phyloP scores from a whole-genome alignment of 2,329 filamentous ascomycete species.

The Ascochyta clinopodiicola region DNA sequence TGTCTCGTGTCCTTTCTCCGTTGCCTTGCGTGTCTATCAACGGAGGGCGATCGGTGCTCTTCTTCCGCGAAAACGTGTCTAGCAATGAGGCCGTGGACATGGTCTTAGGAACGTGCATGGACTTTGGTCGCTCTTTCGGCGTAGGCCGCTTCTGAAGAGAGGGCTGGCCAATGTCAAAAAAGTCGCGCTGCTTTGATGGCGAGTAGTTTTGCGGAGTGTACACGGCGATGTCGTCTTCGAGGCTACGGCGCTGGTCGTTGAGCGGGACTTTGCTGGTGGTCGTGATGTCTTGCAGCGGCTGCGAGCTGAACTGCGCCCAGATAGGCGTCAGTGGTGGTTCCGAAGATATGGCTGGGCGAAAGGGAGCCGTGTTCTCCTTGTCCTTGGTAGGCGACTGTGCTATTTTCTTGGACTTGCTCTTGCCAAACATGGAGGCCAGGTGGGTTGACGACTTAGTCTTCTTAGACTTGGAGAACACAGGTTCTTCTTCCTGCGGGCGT shows the following conservation, averaged over 20 bases:
- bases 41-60: constrained; percentile 42
- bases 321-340: constrained; percentile 68
- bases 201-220: constrained; percentile 68
- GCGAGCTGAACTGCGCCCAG: constrained; percentile 74
- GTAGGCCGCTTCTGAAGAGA: constrained; percentile 42
- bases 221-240: constrained; percentile 62
- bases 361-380: constrained; percentile 82
- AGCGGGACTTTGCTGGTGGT: constrained; percentile 54
- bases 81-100: constrained; percentile 50
- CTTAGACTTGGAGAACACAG: constrained; percentile 55
- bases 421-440: constrained; percentile 76
- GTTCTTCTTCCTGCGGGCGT: constrained; percentile 36
- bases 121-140: constrained; percentile 58
- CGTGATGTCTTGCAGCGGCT: constrained; percentile 37
- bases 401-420: constrained; percentile 70
- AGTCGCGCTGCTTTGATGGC: constrained; percentile 67
- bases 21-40: constrained; percentile 45
- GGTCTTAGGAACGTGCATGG: constrained; percentile 53
- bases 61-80: constrained; percentile 49
- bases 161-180: constrained; percentile 60
- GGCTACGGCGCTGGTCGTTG: constrained; percentile 51
- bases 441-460: constrained; percentile 86
- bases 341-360: constrained; percentile 48
- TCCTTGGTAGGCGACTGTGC: constrained; percentile 59
- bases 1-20: constrained; percentile 35